Evolutionary conservation across 352 stramenopile species (phyloP), one percentile per base, ranked within the genome.

Genomic region (Phytophthora fragariaefolia): DNA sequence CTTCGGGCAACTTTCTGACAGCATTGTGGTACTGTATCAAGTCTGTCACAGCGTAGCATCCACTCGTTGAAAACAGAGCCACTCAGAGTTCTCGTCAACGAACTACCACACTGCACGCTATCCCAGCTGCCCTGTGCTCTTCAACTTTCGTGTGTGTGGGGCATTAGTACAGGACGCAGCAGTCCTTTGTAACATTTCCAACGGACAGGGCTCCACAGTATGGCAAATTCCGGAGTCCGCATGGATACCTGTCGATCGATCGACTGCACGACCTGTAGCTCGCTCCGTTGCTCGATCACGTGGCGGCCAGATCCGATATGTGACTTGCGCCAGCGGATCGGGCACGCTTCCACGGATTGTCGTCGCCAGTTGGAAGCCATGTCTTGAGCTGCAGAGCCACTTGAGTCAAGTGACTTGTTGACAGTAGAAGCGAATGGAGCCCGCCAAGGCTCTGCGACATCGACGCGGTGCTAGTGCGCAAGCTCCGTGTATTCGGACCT

Each of bases 381-480:
- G 38, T 22, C 36, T 58, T 36, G 51, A 9, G 34, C 17, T 5
- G 6, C 38, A 27, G 17, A 6, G 20, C 8, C 27, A 24, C 26
- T 38, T 18, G 48, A 23, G 42, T 27, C 15, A 18, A 15, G 22
- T 27, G 27, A 23, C 8, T 30, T 65, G 32, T 65, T 22, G 36
- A 60, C 47, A 28, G 65, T 53, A 63, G 50, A 68, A 68, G 57
- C 23, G 15, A 12, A 15, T 20, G 20, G 52, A 59, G 34, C 42
- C 32, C 15, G 46, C 48, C 8, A 18, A 20, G 28, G 54, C 30
- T 71, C 56, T 71, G 64, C 34, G 58, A 72, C 63, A 71, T n/a
- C 17, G 22, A 22, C 24, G 24, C 30, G 32, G 40, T 54, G 48
- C 20, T 49, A 28, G 59, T 47, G 47, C 49, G 47, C 43, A 53